These are phyloP conservation scores for Vanderwaltozyma yarrowii DNA, from an alignment of 805 yeast species.

Conservation along the genomic window DNA sequence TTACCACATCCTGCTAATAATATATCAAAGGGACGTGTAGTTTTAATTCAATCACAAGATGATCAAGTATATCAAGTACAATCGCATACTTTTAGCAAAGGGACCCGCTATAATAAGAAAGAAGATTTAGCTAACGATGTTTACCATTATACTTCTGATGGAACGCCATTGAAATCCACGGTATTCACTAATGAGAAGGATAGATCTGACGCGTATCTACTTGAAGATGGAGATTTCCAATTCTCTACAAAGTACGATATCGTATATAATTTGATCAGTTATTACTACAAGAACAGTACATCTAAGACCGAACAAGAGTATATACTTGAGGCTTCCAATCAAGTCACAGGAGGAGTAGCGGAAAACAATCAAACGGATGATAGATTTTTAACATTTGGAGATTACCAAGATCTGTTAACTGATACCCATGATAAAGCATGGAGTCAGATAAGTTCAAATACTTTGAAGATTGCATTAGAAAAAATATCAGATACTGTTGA, in stretches of 20 bases:
- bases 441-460: slow-evolving; percentile 10
- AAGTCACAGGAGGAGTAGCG: too few relatives aligned
- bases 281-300: slow-evolving; percentile 8
- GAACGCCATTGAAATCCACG: slow-evolving; percentile 19
- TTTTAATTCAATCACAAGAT: slow-evolving; percentile 8
- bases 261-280: slow-evolving; percentile 20
- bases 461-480: slow-evolving; percentile 20
- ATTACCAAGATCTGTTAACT: slow-evolving; percentile 25
- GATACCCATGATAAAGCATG: slow-evolving; percentile 21
- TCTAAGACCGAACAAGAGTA: slow-evolving; percentile 17
- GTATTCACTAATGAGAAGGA: slow-evolving; percentile 14
- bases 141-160: slow-evolving; percentile 19
- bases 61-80: slow-evolving; percentile 12
- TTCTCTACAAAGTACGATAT: slow-evolving; percentile 16
- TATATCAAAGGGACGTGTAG: slow-evolving; percentile 9
- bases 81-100: slow-evolving; percentile 19
- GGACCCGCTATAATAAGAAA: slow-evolving; percentile 11
- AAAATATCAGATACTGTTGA: slow-evolving; percentile 32
- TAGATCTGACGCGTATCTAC: slow-evolving; percentile 16
- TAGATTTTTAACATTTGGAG: slow-evolving; percentile 23
- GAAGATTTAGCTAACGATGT: slow-evolving; percentile 17
- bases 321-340: neutral
- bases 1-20: slow-evolving; percentile 25
- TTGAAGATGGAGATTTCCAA: slow-evolving; percentile 12
- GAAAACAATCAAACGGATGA: slow-evolving; percentile 2